Percentiles rank a stretch among this genome's conserved stretches.
Evolutionary conservation across 2,329 filamentous ascomycete species (phyloP).

Genomic region (Xylaria sp.): DNA sequence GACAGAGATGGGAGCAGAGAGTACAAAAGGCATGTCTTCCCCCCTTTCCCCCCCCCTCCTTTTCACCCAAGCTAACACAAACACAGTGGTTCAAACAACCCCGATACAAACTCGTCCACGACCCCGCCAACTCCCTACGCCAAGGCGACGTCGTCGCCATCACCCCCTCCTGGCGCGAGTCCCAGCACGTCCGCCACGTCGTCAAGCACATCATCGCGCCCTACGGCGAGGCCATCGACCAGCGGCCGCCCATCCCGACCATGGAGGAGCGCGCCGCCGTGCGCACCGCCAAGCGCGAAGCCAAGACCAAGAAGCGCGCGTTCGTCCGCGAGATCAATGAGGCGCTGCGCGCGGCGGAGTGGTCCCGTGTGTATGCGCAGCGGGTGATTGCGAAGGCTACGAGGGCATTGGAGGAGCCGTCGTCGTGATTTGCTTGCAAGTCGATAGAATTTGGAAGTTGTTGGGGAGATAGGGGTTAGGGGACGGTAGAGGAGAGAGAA

Average conservation of each 20-base stretch:
- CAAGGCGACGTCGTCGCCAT: constrained; percentile 73
- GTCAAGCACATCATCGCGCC: constrained; percentile 71
- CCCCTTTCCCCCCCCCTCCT: not conserved
- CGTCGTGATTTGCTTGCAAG: too few species aligned
- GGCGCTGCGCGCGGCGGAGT: not conserved
- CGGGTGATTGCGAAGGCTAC: not conserved
- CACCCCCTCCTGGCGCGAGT: constrained; percentile 58
- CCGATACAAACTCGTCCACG: constrained; percentile 66
- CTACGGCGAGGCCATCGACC: constrained; percentile 55
- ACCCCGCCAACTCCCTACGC: constrained; percentile 67
- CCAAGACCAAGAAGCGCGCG: not conserved
- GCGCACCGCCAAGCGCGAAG: not conserved
- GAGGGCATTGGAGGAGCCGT: not conserved
- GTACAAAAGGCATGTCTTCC: constrained; percentile 59
- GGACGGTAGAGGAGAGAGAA: not conserved
- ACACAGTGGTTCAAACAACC: constrained; percentile 58
- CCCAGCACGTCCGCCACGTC: constrained; percentile 65
- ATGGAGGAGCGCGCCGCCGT: constrained; percentile 49
- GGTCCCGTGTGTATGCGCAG: too few species aligned
- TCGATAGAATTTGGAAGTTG: too few species aligned
- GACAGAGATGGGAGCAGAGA: constrained; percentile 64
- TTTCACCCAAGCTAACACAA: too few species aligned
- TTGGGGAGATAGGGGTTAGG: too few species aligned
- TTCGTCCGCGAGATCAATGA: not conserved
- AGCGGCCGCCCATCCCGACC: constrained; percentile 60